Base-by-base conservation (phyloP, 371 early-diverging fungal species). In the Mortierella sp. region DNA sequence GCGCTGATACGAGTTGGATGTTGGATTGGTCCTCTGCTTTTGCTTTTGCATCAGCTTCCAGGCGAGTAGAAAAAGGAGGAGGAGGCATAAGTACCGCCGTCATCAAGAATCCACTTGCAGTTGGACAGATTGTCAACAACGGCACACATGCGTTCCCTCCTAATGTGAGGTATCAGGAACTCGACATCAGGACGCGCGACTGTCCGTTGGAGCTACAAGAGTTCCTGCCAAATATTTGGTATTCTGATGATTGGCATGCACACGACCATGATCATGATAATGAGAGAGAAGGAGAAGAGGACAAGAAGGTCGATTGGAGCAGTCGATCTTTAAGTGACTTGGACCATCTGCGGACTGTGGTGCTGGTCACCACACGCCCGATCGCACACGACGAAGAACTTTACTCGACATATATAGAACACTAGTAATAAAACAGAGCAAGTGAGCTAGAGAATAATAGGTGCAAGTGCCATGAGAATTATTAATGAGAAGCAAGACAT, bases 81-180 rank as follows among this genome's bases (percentile, higher is more conserved):
- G 4, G 47, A 17, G 14, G 49, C 46, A 24, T 50, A 15, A 19
- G 47, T 48, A 27, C 46, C 23, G 46, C 15, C n/a, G 31, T 26
- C 8, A 23, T 58, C 30, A 84, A 80, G 19, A 87, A 86, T 41
- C 86, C 87, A 6, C 49, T 87, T 9, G 84, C 85, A 4, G 64
- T 86, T n/a, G 87, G 87, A 5, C 87, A 87, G 37, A 78, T 80
- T 53, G 83, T 87, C 28, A 87, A 87, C 53, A 86, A 87, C 41
- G 82, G 82, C 4, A 84, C 82, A 15, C 7, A 26, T 0, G 24
- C 31, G 24, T 57, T 62, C 44, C 63, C 59, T n/a, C 69, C 85
- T 7, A 87, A 87, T 59, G 87, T 87, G 6, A 75, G 80, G 41
- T 87, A 87, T 58, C 85, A 87, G 53, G 87, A 87, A 61, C 59